Base-by-base conservation (phyloP, 768 basidiomycete genomes). In the Mycena albidolilacea region DNA sequence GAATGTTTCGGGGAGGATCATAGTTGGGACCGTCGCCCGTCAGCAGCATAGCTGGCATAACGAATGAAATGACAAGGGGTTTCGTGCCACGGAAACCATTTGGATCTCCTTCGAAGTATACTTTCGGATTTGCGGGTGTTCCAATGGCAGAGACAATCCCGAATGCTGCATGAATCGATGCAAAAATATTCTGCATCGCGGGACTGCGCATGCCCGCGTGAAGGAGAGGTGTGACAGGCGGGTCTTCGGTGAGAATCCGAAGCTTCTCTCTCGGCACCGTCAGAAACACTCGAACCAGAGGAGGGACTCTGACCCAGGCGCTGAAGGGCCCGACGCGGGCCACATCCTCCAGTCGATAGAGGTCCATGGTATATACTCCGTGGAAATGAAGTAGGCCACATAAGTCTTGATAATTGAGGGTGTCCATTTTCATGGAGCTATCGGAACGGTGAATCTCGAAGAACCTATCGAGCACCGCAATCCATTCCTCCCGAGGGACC, bases 371-470 rank as follows among this genome's bases (percentile, higher is more conserved):
- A 57, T 80, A 75, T 0, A 87, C 69, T 35, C 81, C 81, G 15
- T 82, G 72, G 48, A 80, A 79, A 61, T 86, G 78, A 1, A 86
- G 76, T 8, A 85, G 82, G 38, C 77, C 78, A 39, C 80, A 83
- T 68, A 87, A 74, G 44, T 87, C 86, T 46, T 87, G 84, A 59
- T 81, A 83, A 57, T 81, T 79, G 64, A 82, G 78, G 30, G 78
- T 79, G 39, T 81, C 81, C 66, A 81, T 78, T 39, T 75, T 65
- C 63, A 80, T 72, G 7, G 77, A 74, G 37, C 35, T 39, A 70
- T 83, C 81, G 50, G 67, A 43, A 1, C 38, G 60, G n/a, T 79
- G 68, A 19, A 78, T 66, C 12, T 55, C 63, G 41, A 75, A 77
- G 75, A 77, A 84, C 69, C 50, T 52, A 21, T 69, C 74, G 81